Evolutionary conservation across 345 rosid species (phyloP), one percentile per base, ranked within the genome.

Genomic region (Psidium friedrichsthalianum): DNA sequence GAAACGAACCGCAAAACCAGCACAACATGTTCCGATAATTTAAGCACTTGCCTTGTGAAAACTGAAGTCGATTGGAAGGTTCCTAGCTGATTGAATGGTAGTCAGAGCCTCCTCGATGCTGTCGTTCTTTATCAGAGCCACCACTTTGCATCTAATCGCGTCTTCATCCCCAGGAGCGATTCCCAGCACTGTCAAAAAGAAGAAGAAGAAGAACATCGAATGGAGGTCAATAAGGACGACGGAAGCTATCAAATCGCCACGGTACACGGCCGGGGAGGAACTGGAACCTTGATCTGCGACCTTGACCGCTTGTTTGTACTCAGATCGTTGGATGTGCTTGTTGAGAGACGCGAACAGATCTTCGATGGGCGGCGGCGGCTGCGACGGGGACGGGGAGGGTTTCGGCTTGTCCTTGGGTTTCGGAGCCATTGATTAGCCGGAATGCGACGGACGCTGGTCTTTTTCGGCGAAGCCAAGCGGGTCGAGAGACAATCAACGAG

Each of bases 81-180:
- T 93, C 53, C 84, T 90, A 54, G 88, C 82, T 5, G 96, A 90
- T 5, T 91, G 94, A 88, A 96, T 91, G 1, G 91, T 80, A 22
- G 95, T 89, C 80, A 97, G 92, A 83, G 99, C 98, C 59, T 86
- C 92, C 53, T 94, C 98, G 83, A 94, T 86, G 44, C 90, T 89
- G 57, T 97, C 99, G 55, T 82, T 90, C 93, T 90, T 94, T 5
- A 97, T 90, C 86, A 97, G 82, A 47, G 98, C 95, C 87, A 94
- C 98, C 32, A 95, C 92, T 88, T 97, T 95, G 90, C 99, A 96
- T 86, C 93, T 91, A 88, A 94, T 87, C 78, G 98, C 98, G 84
- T 97, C 99, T 89, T 93, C 98, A 57, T 97, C 98, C 84, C 89
- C 90, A 32, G 98, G 96, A 80, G 90, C 90, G 80, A 92, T 86